Percentiles rank a stretch among this genome's conserved stretches.
Conservation (phyloP, 371 early-diverging fungal species). For the Haplosporangium sp. region DNA sequence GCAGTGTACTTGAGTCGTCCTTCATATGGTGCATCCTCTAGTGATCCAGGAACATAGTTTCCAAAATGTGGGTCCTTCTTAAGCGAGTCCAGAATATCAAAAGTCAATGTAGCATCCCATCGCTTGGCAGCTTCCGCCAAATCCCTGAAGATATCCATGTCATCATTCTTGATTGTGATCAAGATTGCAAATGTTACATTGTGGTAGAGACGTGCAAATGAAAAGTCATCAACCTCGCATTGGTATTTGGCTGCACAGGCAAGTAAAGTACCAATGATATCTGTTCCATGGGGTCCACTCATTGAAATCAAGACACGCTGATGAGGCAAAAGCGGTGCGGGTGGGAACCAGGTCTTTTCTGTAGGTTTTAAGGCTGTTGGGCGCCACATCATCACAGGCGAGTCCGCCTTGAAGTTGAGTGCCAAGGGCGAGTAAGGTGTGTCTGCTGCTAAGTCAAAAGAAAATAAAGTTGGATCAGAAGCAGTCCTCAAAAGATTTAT, state of each 20-base stretch:
- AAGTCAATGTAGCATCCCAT: slow-evolving; percentile 86
- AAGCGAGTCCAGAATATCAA: slow-evolving; percentile 79
- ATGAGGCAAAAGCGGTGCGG: slow-evolving; percentile 62
- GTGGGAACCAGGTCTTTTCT: slow-evolving; percentile 57
- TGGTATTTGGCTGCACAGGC: slow-evolving; percentile 77
- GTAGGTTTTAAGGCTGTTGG: slow-evolving; percentile 42
- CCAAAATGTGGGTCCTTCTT: slow-evolving; percentile 59
- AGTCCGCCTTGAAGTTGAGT: slow-evolving; percentile 47
- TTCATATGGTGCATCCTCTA: slow-evolving; percentile 89
- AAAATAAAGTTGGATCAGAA: not conserved
- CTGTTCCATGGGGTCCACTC: slow-evolving; percentile 90
- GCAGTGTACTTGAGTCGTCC: slow-evolving; percentile 85
- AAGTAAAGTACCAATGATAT: slow-evolving; percentile 86
- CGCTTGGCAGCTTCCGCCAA: slow-evolving; percentile 78
- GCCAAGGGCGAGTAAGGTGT: slow-evolving; percentile 35
- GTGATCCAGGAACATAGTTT: slow-evolving; percentile 62
- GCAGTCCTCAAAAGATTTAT: slow-evolving; percentile 2
- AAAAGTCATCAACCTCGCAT: slow-evolving; percentile 82
- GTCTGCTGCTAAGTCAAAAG: slow-evolving; percentile 6
- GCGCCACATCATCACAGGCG: slow-evolving; percentile 55
- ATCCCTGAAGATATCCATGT: slow-evolving; percentile 80
- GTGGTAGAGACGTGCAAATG: slow-evolving; percentile 87
- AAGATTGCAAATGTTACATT: slow-evolving; percentile 89
- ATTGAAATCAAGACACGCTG: slow-evolving; percentile 78
- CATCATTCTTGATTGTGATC: slow-evolving; percentile 75